Conservation (phyloP, 1,284 basidiomycete species). For the Fomitopsis palustris region DNA sequence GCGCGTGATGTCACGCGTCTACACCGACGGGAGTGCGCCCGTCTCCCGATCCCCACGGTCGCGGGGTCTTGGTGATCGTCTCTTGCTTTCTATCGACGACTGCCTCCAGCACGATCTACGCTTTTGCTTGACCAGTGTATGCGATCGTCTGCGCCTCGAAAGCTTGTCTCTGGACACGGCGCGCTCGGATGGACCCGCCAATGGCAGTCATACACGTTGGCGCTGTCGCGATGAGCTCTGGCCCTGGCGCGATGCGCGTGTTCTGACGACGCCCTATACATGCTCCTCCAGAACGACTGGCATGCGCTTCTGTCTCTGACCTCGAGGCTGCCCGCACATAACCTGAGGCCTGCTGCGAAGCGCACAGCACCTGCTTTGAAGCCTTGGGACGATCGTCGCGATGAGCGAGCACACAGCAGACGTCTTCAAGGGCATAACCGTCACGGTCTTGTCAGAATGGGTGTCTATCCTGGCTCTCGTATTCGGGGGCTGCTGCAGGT, state of each 20-base stretch:
- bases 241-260: conserved; percentile 1
- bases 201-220: not conserved
- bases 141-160: not conserved
- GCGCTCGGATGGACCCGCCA: not conserved
- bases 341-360: too few species aligned
- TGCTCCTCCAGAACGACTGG: not conserved
- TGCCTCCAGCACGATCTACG: not conserved
- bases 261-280: not conserved
- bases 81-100: not conserved
- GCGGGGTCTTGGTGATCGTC: not conserved
- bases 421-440: conserved; percentile 17
- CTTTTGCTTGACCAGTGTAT: not conserved
- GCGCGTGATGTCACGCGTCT: conserved; percentile 11
- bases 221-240: not conserved
- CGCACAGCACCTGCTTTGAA: not conserved
- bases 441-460: conserved; percentile 37
- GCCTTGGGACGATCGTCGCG: not conserved
- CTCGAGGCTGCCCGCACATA: not conserved
- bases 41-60: not conserved
- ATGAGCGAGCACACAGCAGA: not conserved
- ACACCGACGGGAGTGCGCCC: not conserved
- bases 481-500: conserved; percentile 64
- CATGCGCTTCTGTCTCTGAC: not conserved
- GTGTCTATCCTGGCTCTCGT: conserved; percentile 42
- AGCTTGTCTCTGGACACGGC: not conserved